A percentile compares a stretch with the other conserved stretches of the same genome.
These are phyloP conservation scores for Sporothrix phasma DNA, from an alignment of 2,329 filamentous ascomycete species.

Conservation along the genomic window DNA sequence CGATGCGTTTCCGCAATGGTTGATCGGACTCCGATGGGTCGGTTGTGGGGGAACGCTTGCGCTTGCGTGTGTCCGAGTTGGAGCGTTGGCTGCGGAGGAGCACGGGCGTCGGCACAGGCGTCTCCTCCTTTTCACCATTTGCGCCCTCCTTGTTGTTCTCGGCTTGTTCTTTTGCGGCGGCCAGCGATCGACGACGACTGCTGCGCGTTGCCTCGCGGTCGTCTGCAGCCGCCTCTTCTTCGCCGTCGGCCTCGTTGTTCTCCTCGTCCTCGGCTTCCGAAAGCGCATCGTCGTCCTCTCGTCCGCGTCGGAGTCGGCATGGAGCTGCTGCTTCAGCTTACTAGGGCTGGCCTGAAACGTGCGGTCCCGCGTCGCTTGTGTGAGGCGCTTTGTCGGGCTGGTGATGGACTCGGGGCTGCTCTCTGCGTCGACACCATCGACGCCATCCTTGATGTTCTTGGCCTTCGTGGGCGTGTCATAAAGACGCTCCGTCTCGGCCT, in stretches of 20 bases:
- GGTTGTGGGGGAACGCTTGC: constrained; percentile 38
- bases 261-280: constrained; percentile 29
- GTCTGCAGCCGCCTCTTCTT: constrained; percentile 16
- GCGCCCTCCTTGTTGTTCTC: constrained; percentile 17
- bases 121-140: constrained; percentile 22
- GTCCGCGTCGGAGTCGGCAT: constrained; percentile 32
- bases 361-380: constrained; percentile 16
- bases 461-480: constrained; percentile 70
- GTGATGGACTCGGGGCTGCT: constrained; percentile 42
- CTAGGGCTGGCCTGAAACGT: constrained; percentile 49
- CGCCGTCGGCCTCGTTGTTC: constrained; percentile 27
- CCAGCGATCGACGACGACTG: constrained; percentile 23
- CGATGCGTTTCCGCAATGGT: constrained; percentile 45
- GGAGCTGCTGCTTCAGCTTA: constrained; percentile 54
- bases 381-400: constrained; percentile 35
- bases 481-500: constrained; percentile 89
- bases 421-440: constrained; percentile 23
- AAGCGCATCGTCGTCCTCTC: constrained; percentile 24
- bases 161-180: constrained; percentile 23
- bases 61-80: constrained; percentile 35
- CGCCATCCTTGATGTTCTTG: constrained; percentile 25
- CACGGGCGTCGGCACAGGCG: neutral
- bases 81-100: constrained; percentile 18
- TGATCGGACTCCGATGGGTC: constrained; percentile 39
- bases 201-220: constrained; percentile 7